Base-by-base conservation (phyloP, 495 filamentous ascomycete genomes). In the Aspergillus asperescens region DNA sequence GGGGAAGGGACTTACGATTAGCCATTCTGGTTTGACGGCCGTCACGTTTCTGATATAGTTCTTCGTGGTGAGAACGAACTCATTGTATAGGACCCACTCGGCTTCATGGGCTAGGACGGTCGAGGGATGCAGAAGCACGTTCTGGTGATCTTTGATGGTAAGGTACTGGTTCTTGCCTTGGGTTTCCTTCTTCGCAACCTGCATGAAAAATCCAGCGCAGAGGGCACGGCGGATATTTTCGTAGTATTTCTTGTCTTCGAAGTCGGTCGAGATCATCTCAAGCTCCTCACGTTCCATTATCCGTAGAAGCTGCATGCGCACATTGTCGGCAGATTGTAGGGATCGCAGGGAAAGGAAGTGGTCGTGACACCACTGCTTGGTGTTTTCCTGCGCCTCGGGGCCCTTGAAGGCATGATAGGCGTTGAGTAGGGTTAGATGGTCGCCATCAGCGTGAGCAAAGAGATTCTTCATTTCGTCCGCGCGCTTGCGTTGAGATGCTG, bases 191-290 rank as follows among this genome's bases (percentile, higher is more conserved):
- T 90, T 96, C 34, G 93, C 93, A n/a, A 97, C 87, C 63, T 99
- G 94, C 93, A 99, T 99, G 77, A 99, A 99, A 76, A 97, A 99
- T 18, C 93, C 93, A 1, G 89, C 81, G 12, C 95, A 86, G n/a
- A 99, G 77, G 8, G 93, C 93, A 13, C 89, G 84, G 18, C 90
- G 87, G 62, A 99, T 97, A 63, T 99, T 99, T 68, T 81, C 89
- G 66, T 96, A 97, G 73, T 99, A 99, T 56, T 91, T 87, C 77
- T 95, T 96, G 70, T 97, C 84, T 43, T 90, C 86, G 72, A 96
- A 96, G 1, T 87, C 81, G 0, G 89, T 95, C 52, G 84, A 90
- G 41, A 97, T 65, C 41, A 99, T 79, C 37, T 93, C 87, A 8
- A 99, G 67, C 46, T 85, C 89, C 48, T 87, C 77, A 16, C 84